Conservation (phyloP, 208 protist species). For the Trypanosoma vivax region DNA sequence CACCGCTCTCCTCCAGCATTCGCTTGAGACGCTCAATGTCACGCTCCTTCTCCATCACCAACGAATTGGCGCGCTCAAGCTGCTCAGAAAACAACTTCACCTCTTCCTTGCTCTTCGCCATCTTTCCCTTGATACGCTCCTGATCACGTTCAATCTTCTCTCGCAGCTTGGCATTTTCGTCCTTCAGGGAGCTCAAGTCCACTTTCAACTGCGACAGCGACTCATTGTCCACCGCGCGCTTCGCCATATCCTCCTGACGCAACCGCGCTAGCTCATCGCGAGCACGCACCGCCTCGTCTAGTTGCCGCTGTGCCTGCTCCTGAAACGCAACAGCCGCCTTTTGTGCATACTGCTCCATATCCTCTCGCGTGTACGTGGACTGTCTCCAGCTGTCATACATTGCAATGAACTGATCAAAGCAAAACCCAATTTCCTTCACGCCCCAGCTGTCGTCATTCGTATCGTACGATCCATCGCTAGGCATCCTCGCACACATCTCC, state of each 20-base stretch:
- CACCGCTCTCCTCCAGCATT: constrained; percentile 64
- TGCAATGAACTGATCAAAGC: constrained; percentile 65
- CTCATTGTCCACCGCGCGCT: constrained; percentile 57
- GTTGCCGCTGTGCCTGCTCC: constrained; percentile 66
- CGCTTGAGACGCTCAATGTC: constrained; percentile 73
- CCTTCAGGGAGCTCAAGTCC: constrained; percentile 58
- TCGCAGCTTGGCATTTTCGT: constrained; percentile 82
- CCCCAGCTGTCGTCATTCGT: constrained; percentile 64
- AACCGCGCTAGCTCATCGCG: constrained; percentile 63
- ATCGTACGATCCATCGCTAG: constrained; percentile 63
- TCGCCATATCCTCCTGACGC: constrained; percentile 61
- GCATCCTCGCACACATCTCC: constrained; percentile 51
- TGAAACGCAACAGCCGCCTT: constrained; percentile 50
- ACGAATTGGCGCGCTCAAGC: constrained; percentile 42
- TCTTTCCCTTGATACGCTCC: constrained; percentile 87
- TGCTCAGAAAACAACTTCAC: constrained; percentile 68
- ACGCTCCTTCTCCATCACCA: constrained; percentile 60
- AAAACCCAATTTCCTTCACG: constrained; percentile 81
- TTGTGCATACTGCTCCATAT: constrained; percentile 81
- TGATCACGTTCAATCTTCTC: constrained; percentile 89
- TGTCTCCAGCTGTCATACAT: constrained; percentile 73
- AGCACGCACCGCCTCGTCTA: constrained; percentile 52
- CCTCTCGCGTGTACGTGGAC: constrained; percentile 76
- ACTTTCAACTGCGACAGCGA: constrained; percentile 73
- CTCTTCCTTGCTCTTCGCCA: constrained; percentile 76